Conservation (phyloP, 805 yeast genomes). For the Nakazawaea sp. region DNA sequence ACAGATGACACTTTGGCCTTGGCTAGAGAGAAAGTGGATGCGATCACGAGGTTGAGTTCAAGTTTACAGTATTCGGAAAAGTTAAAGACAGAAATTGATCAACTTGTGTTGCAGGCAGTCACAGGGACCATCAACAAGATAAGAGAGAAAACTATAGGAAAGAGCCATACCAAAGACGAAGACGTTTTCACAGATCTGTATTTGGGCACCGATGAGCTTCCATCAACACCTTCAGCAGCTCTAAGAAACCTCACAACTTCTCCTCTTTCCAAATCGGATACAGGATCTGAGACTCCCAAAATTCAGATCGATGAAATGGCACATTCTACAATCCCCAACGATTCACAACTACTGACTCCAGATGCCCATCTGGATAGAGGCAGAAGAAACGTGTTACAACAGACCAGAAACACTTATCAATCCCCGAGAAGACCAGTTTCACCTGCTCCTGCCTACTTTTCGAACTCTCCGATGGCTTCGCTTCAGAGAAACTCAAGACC, state of each 20-base stretch:
- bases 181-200: slow-evolving; percentile 34
- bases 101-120: slow-evolving; percentile 55
- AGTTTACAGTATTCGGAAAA: slow-evolving; percentile 69
- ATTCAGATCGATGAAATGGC: slow-evolving; percentile 20
- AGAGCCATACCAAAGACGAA: slow-evolving; percentile 1
- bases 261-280: slow-evolving; percentile 11
- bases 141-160: slow-evolving; percentile 22
- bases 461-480: slow-evolving; percentile 51
- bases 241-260: neutral
- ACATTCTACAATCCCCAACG: no score
- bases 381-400: slow-evolving; percentile 4
- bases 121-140: slow-evolving; percentile 55
- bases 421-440: slow-evolving; percentile 57
- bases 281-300: slow-evolving; percentile 17
- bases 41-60: slow-evolving; percentile 64
- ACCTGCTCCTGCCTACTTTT: slow-evolving; percentile 27
- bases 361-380: slow-evolving; percentile 4
- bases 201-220: slow-evolving; percentile 31
- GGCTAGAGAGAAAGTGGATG: slow-evolving; percentile 60
- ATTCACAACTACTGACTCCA: slow-evolving; percentile 1
- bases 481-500: slow-evolving; percentile 44
- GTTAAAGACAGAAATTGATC: slow-evolving; percentile 74
- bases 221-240: slow-evolving; percentile 18
- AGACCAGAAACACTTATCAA: slow-evolving; percentile 18
- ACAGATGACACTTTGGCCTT: slow-evolving; percentile 61